Conservation (phyloP, 306 rosid species). For the Canavalia ensiformis region DNA sequence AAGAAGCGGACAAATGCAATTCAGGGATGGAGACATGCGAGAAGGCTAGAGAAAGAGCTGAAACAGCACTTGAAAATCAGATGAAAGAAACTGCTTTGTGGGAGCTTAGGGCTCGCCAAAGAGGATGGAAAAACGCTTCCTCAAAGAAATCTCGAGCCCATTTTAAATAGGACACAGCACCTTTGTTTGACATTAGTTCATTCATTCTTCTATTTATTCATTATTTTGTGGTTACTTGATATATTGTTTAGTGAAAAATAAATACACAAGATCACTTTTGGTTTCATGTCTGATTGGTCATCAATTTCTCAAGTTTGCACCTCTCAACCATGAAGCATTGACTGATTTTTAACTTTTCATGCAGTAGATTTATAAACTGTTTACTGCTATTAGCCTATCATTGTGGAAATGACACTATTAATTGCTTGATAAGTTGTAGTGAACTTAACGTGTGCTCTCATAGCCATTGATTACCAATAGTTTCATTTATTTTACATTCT, state of each 20-base stretch:
- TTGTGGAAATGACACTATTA: no score
- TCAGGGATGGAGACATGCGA: slow-evolving; percentile 73
- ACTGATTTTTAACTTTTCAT: no score
- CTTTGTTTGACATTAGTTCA: slow-evolving; percentile 2
- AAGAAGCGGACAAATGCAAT: slow-evolving; percentile 72
- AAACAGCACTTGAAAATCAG: slow-evolving; percentile 56
- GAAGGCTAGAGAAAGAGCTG: slow-evolving; percentile 63
- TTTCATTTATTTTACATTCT: no score
- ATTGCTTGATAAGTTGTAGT: no score
- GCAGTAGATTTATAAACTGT: no score
- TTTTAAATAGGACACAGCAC: not conserved
- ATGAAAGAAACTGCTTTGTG: slow-evolving; percentile 60
- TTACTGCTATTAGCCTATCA: no score
- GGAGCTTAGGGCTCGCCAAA: slow-evolving; percentile 68
- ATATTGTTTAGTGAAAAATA: slow-evolving; percentile 44
- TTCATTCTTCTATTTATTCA: slow-evolving; percentile 14
- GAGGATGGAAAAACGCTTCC: slow-evolving; percentile 57
- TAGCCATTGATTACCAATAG: no score
- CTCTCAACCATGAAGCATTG: not conserved
- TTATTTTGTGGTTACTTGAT: slow-evolving; percentile 29
- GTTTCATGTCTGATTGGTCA: slow-evolving; percentile 12
- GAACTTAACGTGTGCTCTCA: no score
- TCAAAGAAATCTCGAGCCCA: slow-evolving; percentile 36
- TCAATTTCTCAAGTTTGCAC: slow-evolving; percentile 1
- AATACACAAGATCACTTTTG: slow-evolving; percentile 34